A percentile compares a stretch with the other conserved stretches of the same genome.
Evolutionary conservation across 2,329 filamentous ascomycete genomes (phyloP).

Genomic region (Monilinia vaccinii-corymbosi): DNA sequence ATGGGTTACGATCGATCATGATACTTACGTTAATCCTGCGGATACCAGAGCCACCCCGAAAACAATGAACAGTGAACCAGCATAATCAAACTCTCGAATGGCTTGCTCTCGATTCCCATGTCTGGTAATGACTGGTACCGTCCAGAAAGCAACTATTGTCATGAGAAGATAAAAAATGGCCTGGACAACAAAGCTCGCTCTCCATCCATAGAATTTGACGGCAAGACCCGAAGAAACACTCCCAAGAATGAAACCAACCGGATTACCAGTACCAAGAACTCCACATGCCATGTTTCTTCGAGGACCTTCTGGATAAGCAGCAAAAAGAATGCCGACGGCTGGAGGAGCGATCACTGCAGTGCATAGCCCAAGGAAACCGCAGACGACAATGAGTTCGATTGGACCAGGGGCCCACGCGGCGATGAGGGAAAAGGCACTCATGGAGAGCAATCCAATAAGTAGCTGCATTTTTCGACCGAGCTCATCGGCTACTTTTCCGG

Average conservation of each 20-base stretch:
- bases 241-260: conserved; percentile 34
- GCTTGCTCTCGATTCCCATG: conserved; percentile 5
- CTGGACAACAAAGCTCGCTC: conserved; percentile 52
- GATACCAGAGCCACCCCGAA: conserved; percentile 18
- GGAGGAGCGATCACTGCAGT: conserved; percentile 55
- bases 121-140: conserved; percentile 49
- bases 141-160: conserved; percentile 48
- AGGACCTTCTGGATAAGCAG: conserved; percentile 51
- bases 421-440: conserved; percentile 46
- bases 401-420: conserved; percentile 51
- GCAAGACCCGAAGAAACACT: conserved; percentile 54
- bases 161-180: conserved; percentile 55
- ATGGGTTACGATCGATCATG: neutral
- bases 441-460: conserved; percentile 48
- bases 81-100: conserved; percentile 21
- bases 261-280: conserved; percentile 42
- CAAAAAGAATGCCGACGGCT: conserved; percentile 54
- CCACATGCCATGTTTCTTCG: conserved; percentile 55
- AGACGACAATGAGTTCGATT: conserved; percentile 52
- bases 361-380: conserved; percentile 54
- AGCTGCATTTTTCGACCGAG: conserved; percentile 56
- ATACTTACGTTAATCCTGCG: conserved; percentile 22
- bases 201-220: conserved; percentile 52
- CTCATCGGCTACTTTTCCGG: conserved; percentile 56
- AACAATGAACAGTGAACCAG: conserved; percentile 19